These are phyloP conservation scores for Eucalyptus coolabah DNA, from an alignment of 345 rosid species.

Conservation along the genomic window DNA sequence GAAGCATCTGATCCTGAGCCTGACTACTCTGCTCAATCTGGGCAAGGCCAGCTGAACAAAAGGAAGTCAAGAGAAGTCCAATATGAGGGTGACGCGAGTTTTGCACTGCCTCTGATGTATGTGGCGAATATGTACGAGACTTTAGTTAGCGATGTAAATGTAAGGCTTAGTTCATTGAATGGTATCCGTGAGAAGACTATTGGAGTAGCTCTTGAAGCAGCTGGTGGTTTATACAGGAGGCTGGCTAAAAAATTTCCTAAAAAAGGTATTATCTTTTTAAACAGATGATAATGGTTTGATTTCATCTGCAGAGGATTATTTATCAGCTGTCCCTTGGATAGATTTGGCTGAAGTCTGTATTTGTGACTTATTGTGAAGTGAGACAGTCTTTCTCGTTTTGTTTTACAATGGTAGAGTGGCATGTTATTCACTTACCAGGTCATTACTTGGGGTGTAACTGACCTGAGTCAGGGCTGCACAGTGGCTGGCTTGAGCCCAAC, in stretches of 20 bases:
- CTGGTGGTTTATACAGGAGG: slow-evolving; percentile 87
- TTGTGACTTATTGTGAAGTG: neutral
- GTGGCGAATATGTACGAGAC: slow-evolving; percentile 85
- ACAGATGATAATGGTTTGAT: neutral
- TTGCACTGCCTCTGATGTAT: slow-evolving; percentile 86
- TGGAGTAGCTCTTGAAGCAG: slow-evolving; percentile 91
- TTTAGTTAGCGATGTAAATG: slow-evolving; percentile 64
- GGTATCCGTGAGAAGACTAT: slow-evolving; percentile 75
- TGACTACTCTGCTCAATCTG: slow-evolving; percentile 31
- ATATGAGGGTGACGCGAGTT: slow-evolving; percentile 67
- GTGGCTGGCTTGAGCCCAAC: neutral
- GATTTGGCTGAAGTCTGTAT: neutral
- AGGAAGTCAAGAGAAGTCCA: slow-evolving; percentile 66
- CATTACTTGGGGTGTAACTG: neutral
- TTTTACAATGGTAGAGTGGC: neutral
- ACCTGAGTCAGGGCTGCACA: neutral
- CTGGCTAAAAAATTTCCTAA: slow-evolving; percentile 85
- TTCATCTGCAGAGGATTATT: neutral
- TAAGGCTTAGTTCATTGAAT: slow-evolving; percentile 62
- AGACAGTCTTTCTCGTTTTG: neutral
- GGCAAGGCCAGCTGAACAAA: slow-evolving; percentile 43
- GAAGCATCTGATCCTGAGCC: slow-evolving; percentile 41
- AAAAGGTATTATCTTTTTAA: slow-evolving; percentile 33
- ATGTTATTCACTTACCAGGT: neutral
- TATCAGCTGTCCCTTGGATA: neutral